These are phyloP conservation scores for Zygosaccharomyces bisporus DNA, from an alignment of 805 yeast genomes.

Conservation along the genomic window DNA sequence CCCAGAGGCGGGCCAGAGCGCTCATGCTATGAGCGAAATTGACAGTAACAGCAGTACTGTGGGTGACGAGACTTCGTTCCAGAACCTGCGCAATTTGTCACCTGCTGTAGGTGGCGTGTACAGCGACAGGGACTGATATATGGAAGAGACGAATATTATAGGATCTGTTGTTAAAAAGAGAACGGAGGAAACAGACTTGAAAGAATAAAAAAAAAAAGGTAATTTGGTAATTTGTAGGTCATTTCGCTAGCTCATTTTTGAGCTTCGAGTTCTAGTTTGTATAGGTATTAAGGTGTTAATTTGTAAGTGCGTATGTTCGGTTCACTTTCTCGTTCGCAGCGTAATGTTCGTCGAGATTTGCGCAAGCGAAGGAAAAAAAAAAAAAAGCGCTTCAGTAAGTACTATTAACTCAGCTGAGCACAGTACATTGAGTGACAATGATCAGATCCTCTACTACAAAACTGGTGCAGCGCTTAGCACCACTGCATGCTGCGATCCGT, in stretches of 20 bases:
- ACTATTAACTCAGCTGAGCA: no score
- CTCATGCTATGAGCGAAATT: conserved; percentile 18
- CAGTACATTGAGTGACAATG: conserved; percentile 5
- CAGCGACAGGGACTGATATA: conserved; percentile 9
- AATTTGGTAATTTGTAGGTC: background rate
- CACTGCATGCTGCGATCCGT: conserved; percentile 1
- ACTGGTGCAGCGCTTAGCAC: conserved; percentile 2
- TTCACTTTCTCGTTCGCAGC: background rate
- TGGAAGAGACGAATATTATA: background rate
- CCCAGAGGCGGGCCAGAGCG: conserved; percentile 4
- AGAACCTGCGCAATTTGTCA: conserved; percentile 15
- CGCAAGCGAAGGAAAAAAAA: no score
- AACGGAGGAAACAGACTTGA: background rate
- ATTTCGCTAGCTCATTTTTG: background rate
- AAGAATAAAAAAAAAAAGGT: background rate
- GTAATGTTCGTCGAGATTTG: no score
- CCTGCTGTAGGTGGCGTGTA: conserved; percentile 16
- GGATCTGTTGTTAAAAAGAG: background rate
- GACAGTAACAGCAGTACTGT: conserved; percentile 30
- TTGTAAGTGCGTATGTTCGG: background rate
- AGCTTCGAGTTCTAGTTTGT: conserved; percentile 2
- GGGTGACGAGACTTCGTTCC: conserved; percentile 31
- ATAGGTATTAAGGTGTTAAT: conserved; percentile 2
- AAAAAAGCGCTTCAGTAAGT: no score
- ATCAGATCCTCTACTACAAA: conserved; percentile 10